These are phyloP conservation scores for Penicillium waksmanii DNA, from an alignment of 495 filamentous ascomycete species.

Conservation along the genomic window DNA sequence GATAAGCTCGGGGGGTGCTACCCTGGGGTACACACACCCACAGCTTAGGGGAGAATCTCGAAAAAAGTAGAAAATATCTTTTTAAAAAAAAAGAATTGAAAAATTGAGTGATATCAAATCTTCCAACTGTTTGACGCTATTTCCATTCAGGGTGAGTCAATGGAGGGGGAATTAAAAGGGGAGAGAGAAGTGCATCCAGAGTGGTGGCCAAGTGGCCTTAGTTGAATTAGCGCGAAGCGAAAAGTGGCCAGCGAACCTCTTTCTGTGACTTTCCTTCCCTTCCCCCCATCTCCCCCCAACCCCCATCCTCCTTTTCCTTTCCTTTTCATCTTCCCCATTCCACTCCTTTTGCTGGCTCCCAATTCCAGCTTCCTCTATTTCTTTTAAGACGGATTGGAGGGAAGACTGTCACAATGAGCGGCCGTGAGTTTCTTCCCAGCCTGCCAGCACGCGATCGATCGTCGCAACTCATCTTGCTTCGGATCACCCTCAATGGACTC, in stretches of 20 bases:
- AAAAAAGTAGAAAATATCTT: neutral
- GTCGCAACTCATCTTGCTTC: constrained; percentile 23
- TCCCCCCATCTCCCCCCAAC: constrained; percentile 30
- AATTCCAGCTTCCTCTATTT: constrained; percentile 52
- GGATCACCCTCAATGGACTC: constrained; percentile 28
- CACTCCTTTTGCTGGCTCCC: constrained; percentile 58
- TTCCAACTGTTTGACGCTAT: no score
- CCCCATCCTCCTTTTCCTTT: constrained; percentile 39
- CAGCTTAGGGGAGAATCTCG: neutral
- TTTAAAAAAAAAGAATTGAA: neutral
- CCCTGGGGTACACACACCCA: constrained; percentile 19
- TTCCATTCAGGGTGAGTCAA: constrained; percentile 16
- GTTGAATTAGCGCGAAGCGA: constrained; percentile 49
- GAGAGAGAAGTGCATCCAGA: neutral
- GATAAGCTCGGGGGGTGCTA: constrained; percentile 25
- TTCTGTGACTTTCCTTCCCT: constrained; percentile 41
- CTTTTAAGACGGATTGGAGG: constrained; percentile 37
- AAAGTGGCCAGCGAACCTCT: constrained; percentile 50
- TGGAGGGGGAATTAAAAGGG: constrained; percentile 4
- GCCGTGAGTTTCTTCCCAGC: constrained; percentile 40
- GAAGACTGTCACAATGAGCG: constrained; percentile 49
- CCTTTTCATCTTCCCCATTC: constrained; percentile 46
- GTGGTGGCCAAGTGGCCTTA: constrained; percentile 51
- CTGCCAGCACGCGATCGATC: constrained; percentile 48
- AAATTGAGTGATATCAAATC: no score